Percentiles rank a stretch among this genome's conserved stretches.
phyloP scores from a whole-genome alignment of 805 yeast species.

The Pichia eremophila region DNA sequence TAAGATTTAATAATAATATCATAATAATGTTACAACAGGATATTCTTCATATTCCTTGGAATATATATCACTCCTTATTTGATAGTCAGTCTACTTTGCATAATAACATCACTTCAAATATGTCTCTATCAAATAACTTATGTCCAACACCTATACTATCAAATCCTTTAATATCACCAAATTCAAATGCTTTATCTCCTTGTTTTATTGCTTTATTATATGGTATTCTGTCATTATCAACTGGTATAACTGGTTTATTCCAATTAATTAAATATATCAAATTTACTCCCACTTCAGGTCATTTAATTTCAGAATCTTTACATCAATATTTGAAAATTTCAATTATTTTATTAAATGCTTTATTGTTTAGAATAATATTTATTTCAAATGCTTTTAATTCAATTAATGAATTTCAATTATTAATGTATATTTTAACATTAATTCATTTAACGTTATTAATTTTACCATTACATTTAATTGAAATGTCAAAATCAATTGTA shows the following conservation, averaged over 20 bases:
- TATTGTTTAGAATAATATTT: slow-evolving; percentile 5
- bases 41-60: too few species aligned
- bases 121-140: too few species aligned
- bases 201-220: slow-evolving; percentile 22
- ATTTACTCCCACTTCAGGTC: slow-evolving; percentile 10
- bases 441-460: slow-evolving; percentile 19
- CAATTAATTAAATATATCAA: slow-evolving; percentile 13
- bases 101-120: too few species aligned
- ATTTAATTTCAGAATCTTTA: not conserved
- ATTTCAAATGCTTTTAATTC: slow-evolving; percentile 1
- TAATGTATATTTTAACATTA: slow-evolving; percentile 9
- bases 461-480: slow-evolving; percentile 36
- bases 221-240: slow-evolving; percentile 4
- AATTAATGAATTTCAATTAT: slow-evolving; percentile 1
- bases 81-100: too few species aligned
- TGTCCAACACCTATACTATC: slow-evolving; percentile 2
- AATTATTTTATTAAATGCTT: slow-evolving; percentile 8
- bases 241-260: slow-evolving; percentile 13
- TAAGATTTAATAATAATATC: too few species aligned
- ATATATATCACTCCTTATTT: too few species aligned
- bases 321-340: slow-evolving; percentile 10
- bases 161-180: slow-evolving; percentile 17
- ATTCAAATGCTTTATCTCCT: slow-evolving; percentile 21
- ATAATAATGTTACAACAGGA: too few species aligned
- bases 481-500: slow-evolving; percentile 30